Base-by-base conservation (phyloP, 2,329 filamentous ascomycete genomes). In the Didymella glomerata region DNA sequence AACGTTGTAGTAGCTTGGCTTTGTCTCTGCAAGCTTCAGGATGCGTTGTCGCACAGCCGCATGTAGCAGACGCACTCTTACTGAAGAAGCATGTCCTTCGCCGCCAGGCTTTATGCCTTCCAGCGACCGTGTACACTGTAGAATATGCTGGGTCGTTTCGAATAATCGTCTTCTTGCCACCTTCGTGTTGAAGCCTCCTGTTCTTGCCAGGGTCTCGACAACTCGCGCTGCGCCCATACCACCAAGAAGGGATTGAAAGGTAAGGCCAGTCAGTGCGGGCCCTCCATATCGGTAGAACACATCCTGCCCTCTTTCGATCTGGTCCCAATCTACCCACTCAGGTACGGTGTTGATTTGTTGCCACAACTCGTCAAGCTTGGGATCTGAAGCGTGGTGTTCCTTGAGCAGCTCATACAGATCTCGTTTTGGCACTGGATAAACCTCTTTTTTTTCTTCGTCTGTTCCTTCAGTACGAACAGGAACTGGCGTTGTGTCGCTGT, bases 201-300 rank as follows among this genome's bases (percentile, higher is more conserved):
- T 93, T 20, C 90, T 82, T 3, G 88, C 83, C 11, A 94, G 81
- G 0, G 90, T 91, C 73, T 93, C 90, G 10, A 91, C 89, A 0
- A 93, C 86, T 32, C 90, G 82, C 8, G 84, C 85, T n/a, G 88
- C 87, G 3, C 87, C 90, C 88, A 91, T 89, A 3, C 88, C 88
- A 4, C 89, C 89, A 2, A 91, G 78, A 0, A 91, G 78, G 6
- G 86, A 88, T 64, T 90, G 84, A 70, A 88, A 90, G 9, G 86
- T 84, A 46, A 88, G 82, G 44, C 77, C 86, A 8, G 87, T 89
- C 20, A 92, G 76, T 22, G 85, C 84, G 0, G 89, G 85, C 0
- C 86, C 87, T 18, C 86, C 89, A 74, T 93, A 93, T 34, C 90
- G 85, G 74, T 91, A 93, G 69, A 93, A 92, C 0, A 92, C 85